Percentiles rank a stretch among this genome's conserved stretches.
Conservation (phyloP, 306 rosid species). For the Rosa rugosa region DNA sequence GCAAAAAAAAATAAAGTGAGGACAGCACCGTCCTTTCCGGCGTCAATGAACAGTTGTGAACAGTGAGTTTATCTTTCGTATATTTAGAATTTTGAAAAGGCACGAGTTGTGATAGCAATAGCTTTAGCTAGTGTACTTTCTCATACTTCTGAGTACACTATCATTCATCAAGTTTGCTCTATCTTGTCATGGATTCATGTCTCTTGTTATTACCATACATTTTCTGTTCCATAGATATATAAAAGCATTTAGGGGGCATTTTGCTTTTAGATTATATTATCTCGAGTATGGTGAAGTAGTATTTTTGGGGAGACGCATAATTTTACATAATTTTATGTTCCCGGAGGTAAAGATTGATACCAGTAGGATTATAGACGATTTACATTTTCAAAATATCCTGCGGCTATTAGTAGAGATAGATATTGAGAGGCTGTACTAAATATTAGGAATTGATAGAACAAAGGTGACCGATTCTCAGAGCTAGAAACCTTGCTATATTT, state of each 20-base stretch:
- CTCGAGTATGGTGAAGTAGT: neutral
- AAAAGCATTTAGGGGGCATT: neutral
- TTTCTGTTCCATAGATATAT: neutral
- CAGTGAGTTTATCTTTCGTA: no score
- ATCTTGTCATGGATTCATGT: neutral
- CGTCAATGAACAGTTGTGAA: no score
- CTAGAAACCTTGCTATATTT: neutral
- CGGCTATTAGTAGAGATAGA: neutral
- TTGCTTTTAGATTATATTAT: neutral
- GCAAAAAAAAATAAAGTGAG: no score
- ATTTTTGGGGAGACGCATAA: neutral
- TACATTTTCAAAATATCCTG: neutral
- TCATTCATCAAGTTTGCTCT: neutral
- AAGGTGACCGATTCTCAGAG: neutral
- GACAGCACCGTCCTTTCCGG: no score
- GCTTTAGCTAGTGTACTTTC: neutral
- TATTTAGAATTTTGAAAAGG: neutral
- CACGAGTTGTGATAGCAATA: neutral
- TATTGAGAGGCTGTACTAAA: neutral
- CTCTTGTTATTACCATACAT: neutral
- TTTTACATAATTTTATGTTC: neutral
- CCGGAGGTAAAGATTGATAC: neutral
- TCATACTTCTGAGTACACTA: neutral
- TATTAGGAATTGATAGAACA: neutral
- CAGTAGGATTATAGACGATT: neutral